Conservation (phyloP, 257 asterid species). For the Forsythia suspensa region DNA sequence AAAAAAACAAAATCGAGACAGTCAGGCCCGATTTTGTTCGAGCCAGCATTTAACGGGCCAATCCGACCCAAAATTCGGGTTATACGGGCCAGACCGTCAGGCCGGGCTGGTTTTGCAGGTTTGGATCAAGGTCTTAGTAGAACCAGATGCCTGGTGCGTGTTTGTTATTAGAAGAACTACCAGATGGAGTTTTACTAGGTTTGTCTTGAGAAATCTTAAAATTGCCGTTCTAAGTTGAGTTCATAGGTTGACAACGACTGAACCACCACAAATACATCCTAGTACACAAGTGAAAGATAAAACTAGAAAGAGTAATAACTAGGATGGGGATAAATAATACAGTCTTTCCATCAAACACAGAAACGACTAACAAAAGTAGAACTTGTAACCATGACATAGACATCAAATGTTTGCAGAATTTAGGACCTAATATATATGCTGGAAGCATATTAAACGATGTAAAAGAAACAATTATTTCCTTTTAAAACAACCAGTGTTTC, state of each 20-base stretch:
- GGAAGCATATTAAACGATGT: neutral
- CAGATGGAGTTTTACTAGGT: neutral
- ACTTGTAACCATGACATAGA: neutral
- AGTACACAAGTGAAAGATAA: neutral
- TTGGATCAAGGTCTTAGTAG: neutral
- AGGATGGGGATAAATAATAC: neutral
- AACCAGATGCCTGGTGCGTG: neutral
- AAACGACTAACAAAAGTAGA: neutral
- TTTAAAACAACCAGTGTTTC: constrained; percentile 60
- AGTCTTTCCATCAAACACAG: neutral
- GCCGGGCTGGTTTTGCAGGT: too few relatives aligned
- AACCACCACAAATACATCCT: neutral
- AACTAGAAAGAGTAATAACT: neutral
- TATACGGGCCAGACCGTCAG: too few relatives aligned
- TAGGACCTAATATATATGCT: neutral
- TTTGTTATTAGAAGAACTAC: neutral
- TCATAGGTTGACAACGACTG: neutral
- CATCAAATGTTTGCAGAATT: neutral
- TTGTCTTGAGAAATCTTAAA: neutral
- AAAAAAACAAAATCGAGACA: too few relatives aligned
- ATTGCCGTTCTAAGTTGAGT: neutral
- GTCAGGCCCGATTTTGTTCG: too few relatives aligned
- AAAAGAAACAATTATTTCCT: constrained; percentile 1
- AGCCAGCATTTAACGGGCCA: too few relatives aligned
- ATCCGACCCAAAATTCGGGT: too few relatives aligned